These are phyloP conservation scores for Phyllachora maydis DNA, from an alignment of 2,329 filamentous ascomycete genomes.

Conservation along the genomic window DNA sequence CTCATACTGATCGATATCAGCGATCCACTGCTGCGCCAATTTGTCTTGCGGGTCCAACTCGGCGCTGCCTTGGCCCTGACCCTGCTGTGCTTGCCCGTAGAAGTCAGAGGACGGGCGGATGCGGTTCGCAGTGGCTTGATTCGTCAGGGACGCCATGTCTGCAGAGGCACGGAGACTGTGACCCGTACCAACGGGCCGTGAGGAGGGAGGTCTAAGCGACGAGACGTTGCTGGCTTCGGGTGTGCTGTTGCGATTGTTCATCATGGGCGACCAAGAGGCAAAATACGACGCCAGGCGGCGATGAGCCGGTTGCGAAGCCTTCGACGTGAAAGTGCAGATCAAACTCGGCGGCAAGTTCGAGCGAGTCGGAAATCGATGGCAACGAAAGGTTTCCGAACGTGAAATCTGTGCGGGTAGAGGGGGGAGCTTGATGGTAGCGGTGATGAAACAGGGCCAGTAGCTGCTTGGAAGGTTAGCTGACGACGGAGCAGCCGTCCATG, in stretches of 20 bases:
- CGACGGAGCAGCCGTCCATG: constrained; percentile 10
- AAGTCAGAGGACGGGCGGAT: constrained; percentile 93
- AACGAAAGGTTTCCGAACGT: constrained; percentile 1
- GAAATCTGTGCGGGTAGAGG: no score
- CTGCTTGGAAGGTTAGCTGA: constrained; percentile 10
- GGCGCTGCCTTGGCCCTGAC: constrained; percentile 41
- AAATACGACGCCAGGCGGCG: constrained; percentile 1
- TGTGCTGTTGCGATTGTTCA: constrained; percentile 88
- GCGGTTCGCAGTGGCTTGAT: constrained; percentile 45
- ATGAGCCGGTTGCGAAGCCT: no score
- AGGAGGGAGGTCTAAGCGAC: constrained; percentile 63
- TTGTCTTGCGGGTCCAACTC: constrained; percentile 77
- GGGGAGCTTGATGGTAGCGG: constrained; percentile 8
- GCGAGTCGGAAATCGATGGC: constrained; percentile 4
- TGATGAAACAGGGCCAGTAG: constrained; percentile 15
- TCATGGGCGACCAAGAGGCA: constrained; percentile 48
- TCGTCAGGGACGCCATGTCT: constrained; percentile 72
- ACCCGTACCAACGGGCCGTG: constrained; percentile 55
- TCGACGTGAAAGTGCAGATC: no score
- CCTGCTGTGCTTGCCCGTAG: constrained; percentile 58
- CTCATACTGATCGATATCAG: constrained; percentile 97
- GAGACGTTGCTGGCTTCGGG: constrained; percentile 73
- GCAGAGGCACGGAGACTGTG: constrained; percentile 75
- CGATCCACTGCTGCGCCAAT: constrained; percentile 94
- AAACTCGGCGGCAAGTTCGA: no score